phyloP scores from a whole-genome alignment of 345 rosid species.

The Euphorbia pulcherrima region DNA sequence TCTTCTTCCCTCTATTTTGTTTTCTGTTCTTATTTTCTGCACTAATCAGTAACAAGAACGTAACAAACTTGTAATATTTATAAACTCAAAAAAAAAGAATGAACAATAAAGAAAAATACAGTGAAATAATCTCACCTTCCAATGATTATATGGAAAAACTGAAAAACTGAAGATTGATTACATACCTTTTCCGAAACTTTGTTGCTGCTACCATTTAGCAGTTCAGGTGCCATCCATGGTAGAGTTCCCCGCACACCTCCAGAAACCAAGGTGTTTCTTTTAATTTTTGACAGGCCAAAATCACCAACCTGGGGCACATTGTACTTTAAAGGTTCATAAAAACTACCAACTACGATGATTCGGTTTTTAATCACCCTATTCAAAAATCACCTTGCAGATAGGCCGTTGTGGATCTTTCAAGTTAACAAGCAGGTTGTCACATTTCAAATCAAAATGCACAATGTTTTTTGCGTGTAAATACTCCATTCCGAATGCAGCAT shows the following conservation, averaged over 20 bases:
- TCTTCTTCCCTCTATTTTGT: too few relatives aligned
- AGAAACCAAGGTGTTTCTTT: constrained; percentile 73
- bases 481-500: constrained; percentile 99
- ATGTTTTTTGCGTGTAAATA: constrained; percentile 93
- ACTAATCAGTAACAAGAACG: not conserved
- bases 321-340: constrained; percentile 9
- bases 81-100: too few relatives aligned
- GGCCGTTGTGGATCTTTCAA: constrained; percentile 91
- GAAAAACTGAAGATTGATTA: not conserved
- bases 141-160: not conserved
- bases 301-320: constrained; percentile 57
- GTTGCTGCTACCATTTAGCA: constrained; percentile 69
- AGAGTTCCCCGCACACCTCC: constrained; percentile 88
- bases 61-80: not conserved
- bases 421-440: constrained; percentile 97
- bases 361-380: not conserved
- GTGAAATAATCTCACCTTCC: not conserved
- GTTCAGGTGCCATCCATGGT: constrained; percentile 93
- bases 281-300: constrained; percentile 81
- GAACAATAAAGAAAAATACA: not conserved
- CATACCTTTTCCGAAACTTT: constrained; percentile 83
- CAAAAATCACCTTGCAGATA: constrained; percentile 82
- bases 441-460: constrained; percentile 97
- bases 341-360: not conserved
- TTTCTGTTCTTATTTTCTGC: too few relatives aligned